Evolutionary conservation across 2,329 filamentous ascomycete genomes (phyloP).

Genomic region (Scytalidium lignicola): DNA sequence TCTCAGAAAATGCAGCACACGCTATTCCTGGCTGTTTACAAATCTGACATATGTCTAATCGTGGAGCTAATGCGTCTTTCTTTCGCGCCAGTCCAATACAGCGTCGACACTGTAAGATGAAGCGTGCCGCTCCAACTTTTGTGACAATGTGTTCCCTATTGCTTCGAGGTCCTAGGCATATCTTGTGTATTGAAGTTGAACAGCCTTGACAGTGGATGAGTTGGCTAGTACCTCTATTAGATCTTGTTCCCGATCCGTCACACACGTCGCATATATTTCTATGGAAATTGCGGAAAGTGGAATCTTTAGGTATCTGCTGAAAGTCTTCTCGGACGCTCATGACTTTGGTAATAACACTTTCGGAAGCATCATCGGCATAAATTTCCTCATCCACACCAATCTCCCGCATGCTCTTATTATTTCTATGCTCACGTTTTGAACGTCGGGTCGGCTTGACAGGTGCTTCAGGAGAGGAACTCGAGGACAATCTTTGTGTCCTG

Average conservation of each 20-base stretch:
- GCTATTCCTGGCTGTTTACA: constrained; percentile 63
- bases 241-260: constrained; percentile 43
- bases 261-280: constrained; percentile 70
- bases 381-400: constrained; percentile 44
- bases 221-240: constrained; percentile 51
- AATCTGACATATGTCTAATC: constrained; percentile 64
- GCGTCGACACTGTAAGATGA: constrained; percentile 84
- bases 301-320: constrained; percentile 51
- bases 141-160: constrained; percentile 83
- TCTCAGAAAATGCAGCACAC: constrained; percentile 70
- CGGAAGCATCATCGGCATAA: constrained; percentile 43
- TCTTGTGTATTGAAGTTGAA: constrained; percentile 74
- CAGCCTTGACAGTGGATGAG: constrained; percentile 91
- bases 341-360: constrained; percentile 44
- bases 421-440: constrained; percentile 28
- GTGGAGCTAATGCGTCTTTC: constrained; percentile 66
- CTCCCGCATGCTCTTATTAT: constrained; percentile 38
- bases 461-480: constrained; percentile 13
- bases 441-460: constrained; percentile 22
- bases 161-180: constrained; percentile 70
- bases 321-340: constrained; percentile 71
- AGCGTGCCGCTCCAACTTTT: constrained; percentile 70
- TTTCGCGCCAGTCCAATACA: constrained; percentile 67
- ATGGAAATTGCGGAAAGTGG: constrained; percentile 67
- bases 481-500: neutral